phyloP scores from a whole-genome alignment of 2,329 filamentous ascomycete species.

The Fusarium algeriense region DNA sequence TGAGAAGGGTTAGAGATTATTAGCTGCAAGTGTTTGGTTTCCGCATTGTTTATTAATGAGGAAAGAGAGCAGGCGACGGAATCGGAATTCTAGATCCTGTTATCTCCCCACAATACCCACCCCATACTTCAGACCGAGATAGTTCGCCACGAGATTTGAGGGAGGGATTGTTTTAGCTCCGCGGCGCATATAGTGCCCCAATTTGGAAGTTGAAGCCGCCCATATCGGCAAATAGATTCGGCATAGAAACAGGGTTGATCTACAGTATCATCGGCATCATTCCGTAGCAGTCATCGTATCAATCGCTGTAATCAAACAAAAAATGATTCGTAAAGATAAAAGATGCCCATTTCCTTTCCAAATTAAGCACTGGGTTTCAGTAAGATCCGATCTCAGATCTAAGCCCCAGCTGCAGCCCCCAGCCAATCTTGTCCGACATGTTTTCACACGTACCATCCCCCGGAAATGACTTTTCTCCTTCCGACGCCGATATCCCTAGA shows the following conservation, averaged over 20 bases:
- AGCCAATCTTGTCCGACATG: constrained; percentile 5
- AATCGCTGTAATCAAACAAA: not conserved
- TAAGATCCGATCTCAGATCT: not conserved
- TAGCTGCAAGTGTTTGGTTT: not conserved
- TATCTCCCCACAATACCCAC: constrained; percentile 6
- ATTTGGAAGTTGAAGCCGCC: not conserved
- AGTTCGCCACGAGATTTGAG: not conserved
- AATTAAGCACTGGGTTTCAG: not conserved
- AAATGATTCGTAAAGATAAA: constrained; percentile 17
- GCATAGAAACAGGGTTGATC: not conserved
- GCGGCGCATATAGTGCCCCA: not conserved
- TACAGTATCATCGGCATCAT: not conserved
- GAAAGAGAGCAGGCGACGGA: not conserved
- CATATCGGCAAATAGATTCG: not conserved
- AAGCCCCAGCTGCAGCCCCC: no score
- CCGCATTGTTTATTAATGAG: constrained; percentile 3
- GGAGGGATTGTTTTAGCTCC: not conserved
- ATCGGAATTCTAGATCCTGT: not conserved
- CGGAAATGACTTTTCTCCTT: constrained; percentile 27
- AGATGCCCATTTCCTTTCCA: not conserved
- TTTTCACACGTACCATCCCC: constrained; percentile 26
- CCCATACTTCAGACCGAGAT: not conserved
- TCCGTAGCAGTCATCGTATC: not conserved
- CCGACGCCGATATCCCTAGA: not conserved
- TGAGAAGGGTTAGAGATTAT: not conserved